Conservation (phyloP, 1,139 yeast genomes). For the Pichia sp. region DNA sequence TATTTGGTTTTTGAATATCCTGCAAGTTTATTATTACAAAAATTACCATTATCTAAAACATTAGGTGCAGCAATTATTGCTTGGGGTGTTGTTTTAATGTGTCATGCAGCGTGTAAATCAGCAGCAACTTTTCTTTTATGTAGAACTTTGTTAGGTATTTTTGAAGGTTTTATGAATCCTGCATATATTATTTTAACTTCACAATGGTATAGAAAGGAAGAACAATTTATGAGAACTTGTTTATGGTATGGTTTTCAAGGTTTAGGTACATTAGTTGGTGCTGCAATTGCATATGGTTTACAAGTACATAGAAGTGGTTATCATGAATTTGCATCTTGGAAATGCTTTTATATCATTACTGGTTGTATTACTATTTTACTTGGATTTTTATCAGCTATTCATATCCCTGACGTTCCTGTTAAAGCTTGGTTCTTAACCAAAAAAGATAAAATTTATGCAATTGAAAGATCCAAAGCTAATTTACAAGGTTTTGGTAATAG, state of each 20-base stretch:
- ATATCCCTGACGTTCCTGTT: conserved; percentile 46
- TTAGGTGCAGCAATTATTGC: conserved; percentile 31
- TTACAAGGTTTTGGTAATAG: conserved; percentile 39
- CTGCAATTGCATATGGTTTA: conserved; percentile 49
- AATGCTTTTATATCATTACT: conserved; percentile 38
- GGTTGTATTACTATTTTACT: conserved; percentile 40
- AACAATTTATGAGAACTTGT: conserved; percentile 45
- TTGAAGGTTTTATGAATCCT: conserved; percentile 54
- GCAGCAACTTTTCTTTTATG: conserved; percentile 36
- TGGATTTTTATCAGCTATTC: conserved; percentile 32
- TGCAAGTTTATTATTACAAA: conserved; percentile 19
- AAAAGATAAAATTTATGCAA: conserved; percentile 31
- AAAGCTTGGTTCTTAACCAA: conserved; percentile 38
- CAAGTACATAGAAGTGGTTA: conserved; percentile 30
- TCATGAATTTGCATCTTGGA: conserved; percentile 36
- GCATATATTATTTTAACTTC: conserved; percentile 53
- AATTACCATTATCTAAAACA: conserved; percentile 22
- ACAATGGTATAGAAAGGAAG: conserved; percentile 48
- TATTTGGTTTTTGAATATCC: conserved; percentile 19
- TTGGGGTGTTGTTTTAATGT: conserved; percentile 41
- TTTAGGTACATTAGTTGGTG: conserved; percentile 48
- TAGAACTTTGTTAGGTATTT: conserved; percentile 45
- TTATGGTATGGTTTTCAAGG: conserved; percentile 53
- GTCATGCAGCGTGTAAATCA: conserved; percentile 36
- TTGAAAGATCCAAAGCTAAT: conserved; percentile 32